phyloP scores from a whole-genome alignment of 2,329 filamentous ascomycete genomes.

The Fusarium nanum region DNA sequence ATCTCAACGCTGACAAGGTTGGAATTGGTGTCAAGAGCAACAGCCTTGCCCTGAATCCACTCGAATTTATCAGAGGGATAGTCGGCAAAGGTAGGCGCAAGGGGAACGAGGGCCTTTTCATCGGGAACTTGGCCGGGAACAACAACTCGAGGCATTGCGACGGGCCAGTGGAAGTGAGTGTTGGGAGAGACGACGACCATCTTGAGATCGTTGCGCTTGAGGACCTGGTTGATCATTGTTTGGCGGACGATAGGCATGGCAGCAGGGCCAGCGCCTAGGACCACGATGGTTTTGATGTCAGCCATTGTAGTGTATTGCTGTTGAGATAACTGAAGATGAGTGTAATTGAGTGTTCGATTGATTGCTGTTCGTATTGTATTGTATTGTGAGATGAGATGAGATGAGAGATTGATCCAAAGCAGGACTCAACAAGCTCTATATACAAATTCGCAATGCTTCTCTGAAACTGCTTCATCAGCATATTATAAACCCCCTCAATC shows the following conservation, averaged over 20 bases:
- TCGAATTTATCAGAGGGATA: slow-evolving; percentile 63
- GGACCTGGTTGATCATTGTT: slow-evolving; percentile 58
- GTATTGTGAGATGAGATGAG: slow-evolving; percentile 8
- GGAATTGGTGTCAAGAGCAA: slow-evolving; percentile 54
- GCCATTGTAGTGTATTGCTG: slow-evolving; percentile 23
- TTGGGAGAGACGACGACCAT: slow-evolving; percentile 61
- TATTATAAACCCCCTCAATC: slow-evolving; percentile 10
- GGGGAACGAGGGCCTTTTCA: slow-evolving; percentile 50
- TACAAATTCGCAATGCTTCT: slow-evolving; percentile 4
- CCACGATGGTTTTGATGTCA: slow-evolving; percentile 56
- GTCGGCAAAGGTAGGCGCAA: slow-evolving; percentile 59
- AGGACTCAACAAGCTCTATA: slow-evolving; percentile 7
- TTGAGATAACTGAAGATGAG: neutral
- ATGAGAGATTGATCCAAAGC: neutral
- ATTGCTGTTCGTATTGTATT: neutral
- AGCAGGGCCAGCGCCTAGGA: slow-evolving; percentile 62
- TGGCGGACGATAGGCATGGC: slow-evolving; percentile 63
- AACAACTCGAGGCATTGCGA: slow-evolving; percentile 61
- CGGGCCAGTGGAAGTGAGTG: slow-evolving; percentile 62
- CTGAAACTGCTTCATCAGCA: slow-evolving; percentile 7
- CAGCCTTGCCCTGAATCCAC: slow-evolving; percentile 63
- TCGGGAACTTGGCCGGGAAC: slow-evolving; percentile 60
- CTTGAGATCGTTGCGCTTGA: slow-evolving; percentile 55
- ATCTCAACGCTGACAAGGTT: slow-evolving; percentile 58
- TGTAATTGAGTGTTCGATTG: neutral